phyloP scores from a whole-genome alignment of 2,329 filamentous ascomycete genomes.

The Cordyceps farinosa region DNA sequence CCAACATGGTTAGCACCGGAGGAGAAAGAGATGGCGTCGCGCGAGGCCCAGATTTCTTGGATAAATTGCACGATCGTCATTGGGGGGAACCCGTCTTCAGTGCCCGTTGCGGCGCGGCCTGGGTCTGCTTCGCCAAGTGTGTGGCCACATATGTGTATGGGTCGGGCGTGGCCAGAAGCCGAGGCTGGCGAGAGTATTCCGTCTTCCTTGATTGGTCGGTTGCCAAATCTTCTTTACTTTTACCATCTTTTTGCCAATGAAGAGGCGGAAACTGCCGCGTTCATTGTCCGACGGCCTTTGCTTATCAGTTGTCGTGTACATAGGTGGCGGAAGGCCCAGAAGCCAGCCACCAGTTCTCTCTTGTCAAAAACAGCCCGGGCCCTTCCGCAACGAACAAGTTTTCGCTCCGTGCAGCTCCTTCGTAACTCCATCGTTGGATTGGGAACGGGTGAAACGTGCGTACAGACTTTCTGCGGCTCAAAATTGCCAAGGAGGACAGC shows the following conservation, averaged over 20 bases:
- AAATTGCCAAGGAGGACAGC: too few relatives aligned
- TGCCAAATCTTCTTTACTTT: not conserved
- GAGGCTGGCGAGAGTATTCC: not conserved
- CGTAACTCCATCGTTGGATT: too few relatives aligned
- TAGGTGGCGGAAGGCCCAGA: not conserved
- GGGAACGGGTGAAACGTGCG: too few relatives aligned
- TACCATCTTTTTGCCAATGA: conserved; percentile 14
- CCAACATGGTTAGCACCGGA: too few relatives aligned
- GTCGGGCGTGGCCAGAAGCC: not conserved
- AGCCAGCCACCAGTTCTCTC: not conserved
- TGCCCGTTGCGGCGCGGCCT: too few relatives aligned
- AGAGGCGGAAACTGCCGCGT: not conserved
- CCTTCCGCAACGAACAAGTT: too few relatives aligned
- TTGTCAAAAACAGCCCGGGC: not conserved
- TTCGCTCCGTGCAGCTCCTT: too few relatives aligned
- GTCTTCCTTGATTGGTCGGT: not conserved
- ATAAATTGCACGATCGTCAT: too few relatives aligned
- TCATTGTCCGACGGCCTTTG: not conserved
- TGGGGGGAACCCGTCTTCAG: too few relatives aligned
- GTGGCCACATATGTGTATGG: not conserved
- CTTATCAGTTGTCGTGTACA: not conserved
- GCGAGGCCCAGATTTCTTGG: too few relatives aligned
- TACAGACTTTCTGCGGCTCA: too few relatives aligned
- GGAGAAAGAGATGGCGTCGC: too few relatives aligned
- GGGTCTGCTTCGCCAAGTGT: not conserved